Evolutionary conservation across 805 yeast species (phyloP), one percentile per base, ranked within the genome.

Genomic region (Dipodascus geniculatus): DNA sequence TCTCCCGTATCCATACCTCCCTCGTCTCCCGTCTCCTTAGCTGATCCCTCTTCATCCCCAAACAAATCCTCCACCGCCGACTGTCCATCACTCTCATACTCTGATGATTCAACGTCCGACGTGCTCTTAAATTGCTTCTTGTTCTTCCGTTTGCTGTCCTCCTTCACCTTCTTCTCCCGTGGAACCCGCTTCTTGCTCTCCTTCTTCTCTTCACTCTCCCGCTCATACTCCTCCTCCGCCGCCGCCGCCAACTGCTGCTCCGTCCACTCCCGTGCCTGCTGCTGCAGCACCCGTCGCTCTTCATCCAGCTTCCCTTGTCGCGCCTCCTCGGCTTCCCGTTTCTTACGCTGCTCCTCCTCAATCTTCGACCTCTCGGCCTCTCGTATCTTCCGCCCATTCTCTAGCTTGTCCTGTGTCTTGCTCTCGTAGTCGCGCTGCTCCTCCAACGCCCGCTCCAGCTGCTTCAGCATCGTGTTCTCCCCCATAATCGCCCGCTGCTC

Each of bases 401-500:
- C 83, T 54, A 91, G 73, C 69, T 80, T 86, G 42, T 73, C 73
- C 52, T 77, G 75, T 52, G 79, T 73, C 54, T 77, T 75, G 17
- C 66, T 66, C 55, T 87, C 90, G 66, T 76, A 82, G 57, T 77
- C 83, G 58, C 74, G 73, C 60, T 93, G 96, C 59, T 87, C 91
- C 23, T 76, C 80, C 51, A 85, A 71, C 24, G 83, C 79, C 56
- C 83, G 78, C 59, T 78, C 85, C 58, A 93, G 74, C 64, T 89
- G 84, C 55, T 79, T 81, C 57, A 78, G 73, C 65, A 89, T 74
- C 0, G 96, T 85, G 54, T 82, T 79, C 51, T 81, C 75, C 65
- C 96, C 96, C 77, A 88, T 78, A 59, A 79, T 78, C n/a, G 93
- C 91, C 70, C 97, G 82, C 60, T 89, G 83, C 62, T 82, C 83